These are phyloP conservation scores for Asterochloris sp. DNA, from an alignment of 139 green algal species.

Conservation along the genomic window DNA sequence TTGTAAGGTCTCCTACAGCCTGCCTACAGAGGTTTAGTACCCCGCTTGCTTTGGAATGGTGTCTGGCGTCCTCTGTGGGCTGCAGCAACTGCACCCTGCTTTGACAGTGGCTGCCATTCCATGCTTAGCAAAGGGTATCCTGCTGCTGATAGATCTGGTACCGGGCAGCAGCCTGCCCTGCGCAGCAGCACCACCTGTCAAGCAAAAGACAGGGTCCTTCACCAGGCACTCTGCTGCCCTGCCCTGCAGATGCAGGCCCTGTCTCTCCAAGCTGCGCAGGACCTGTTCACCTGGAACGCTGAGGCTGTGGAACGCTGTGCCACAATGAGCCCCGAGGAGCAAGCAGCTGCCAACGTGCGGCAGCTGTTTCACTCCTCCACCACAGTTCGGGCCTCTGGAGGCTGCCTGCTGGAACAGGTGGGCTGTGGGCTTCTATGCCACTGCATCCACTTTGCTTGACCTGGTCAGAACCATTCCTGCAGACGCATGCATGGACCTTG, in stretches of 20 bases:
- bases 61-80: no score
- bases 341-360: conserved; percentile 25
- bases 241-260: conserved; percentile 17
- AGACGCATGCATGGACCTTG: no score
- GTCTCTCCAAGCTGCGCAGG: conserved; percentile 29
- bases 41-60: no score
- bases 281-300: conserved; percentile 39
- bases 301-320: conserved; percentile 42
- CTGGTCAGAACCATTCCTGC: background rate
- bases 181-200: background rate
- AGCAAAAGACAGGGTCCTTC: background rate
- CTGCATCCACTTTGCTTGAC: background rate
- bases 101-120: no score
- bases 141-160: no score
- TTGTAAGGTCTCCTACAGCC: no score
- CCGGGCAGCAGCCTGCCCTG: background rate
- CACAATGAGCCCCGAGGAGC: conserved; percentile 29
- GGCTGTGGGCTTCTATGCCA: background rate
- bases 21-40: no score
- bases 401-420: conserved; percentile 55
- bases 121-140: no score
- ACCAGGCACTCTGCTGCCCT: background rate
- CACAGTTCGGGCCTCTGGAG: conserved; percentile 20
- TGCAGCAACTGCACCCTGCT: no score
- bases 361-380: conserved; percentile 48